These are phyloP conservation scores for Aureobasidium mangrovei DNA, from an alignment of 2,329 filamentous ascomycete genomes.

Conservation along the genomic window DNA sequence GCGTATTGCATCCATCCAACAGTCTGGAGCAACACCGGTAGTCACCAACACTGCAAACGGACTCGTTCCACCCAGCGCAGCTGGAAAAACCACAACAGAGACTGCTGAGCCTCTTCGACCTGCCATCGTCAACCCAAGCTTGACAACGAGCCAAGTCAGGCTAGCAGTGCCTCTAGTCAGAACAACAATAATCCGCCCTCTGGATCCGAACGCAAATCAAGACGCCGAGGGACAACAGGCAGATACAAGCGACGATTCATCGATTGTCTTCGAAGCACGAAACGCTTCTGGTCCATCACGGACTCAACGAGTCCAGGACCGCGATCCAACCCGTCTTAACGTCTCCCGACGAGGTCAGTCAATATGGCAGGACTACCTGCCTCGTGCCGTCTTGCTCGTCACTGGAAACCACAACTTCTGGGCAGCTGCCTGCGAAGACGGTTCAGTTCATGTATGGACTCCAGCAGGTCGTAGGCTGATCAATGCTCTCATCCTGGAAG, in stretches of 20 bases:
- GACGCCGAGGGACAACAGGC: constrained; percentile 29
- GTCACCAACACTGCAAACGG: constrained; percentile 70
- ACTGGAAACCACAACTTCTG: constrained; percentile 88
- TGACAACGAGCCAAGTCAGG: constrained; percentile 73
- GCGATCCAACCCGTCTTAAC: constrained; percentile 76
- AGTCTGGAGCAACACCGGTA: constrained; percentile 60
- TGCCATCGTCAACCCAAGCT: constrained; percentile 72
- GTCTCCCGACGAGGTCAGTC: constrained; percentile 71
- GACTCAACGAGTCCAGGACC: constrained; percentile 52
- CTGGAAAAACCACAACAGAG: constrained; percentile 55
- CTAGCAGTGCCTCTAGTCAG: constrained; percentile 82
- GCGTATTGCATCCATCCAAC: constrained; percentile 49
- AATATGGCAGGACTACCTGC: constrained; percentile 91
- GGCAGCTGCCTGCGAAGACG: constrained; percentile 89
- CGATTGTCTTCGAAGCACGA: constrained; percentile 73
- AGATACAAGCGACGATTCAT: constrained; percentile 49
- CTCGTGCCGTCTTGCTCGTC: constrained; percentile 75
- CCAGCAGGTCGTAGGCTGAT: constrained; percentile 79
- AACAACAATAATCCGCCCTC: constrained; percentile 69
- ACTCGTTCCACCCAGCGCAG: constrained; percentile 62
- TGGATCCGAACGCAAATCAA: constrained; percentile 51
- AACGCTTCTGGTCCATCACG: constrained; percentile 60
- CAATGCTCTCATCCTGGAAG: constrained; percentile 78
- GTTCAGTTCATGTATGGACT: constrained; percentile 82
- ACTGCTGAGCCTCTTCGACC: constrained; percentile 75